Conservation (phyloP, 1,139 yeast genomes). For the Magnusiomyces ingens region DNA sequence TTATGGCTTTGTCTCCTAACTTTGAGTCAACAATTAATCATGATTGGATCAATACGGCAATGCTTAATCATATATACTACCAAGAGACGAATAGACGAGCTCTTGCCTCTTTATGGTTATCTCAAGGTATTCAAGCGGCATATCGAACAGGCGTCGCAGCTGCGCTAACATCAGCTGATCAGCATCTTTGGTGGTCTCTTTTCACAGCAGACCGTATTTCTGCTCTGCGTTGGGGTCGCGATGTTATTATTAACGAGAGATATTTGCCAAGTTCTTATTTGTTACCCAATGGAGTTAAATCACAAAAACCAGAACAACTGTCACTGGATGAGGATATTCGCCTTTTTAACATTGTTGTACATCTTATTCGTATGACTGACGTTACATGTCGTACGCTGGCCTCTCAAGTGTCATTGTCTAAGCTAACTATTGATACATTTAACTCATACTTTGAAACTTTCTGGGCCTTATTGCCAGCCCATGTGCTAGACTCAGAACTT, state of each 20-base stretch:
- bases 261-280: not conserved
- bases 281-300: not conserved
- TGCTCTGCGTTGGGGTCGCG: slow-evolving; percentile 13
- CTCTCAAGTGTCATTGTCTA: slow-evolving; percentile 9
- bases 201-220: slow-evolving; percentile 19
- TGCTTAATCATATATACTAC: slow-evolving; percentile 18
- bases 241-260: not conserved
- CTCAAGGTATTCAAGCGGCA: slow-evolving; percentile 16
- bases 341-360: slow-evolving; percentile 4
- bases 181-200: slow-evolving; percentile 18
- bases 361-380: slow-evolving; percentile 14
- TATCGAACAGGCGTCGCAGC: slow-evolving; percentile 14
- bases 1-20: slow-evolving; percentile 1
- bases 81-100: slow-evolving; percentile 17
- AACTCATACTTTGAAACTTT: slow-evolving; percentile 18
- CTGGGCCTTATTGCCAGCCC: slow-evolving; percentile 13
- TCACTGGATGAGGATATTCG: not conserved
- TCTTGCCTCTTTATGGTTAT: slow-evolving; percentile 19
- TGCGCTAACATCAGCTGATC: slow-evolving; percentile 9
- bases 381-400: slow-evolving; percentile 14
- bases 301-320: not conserved
- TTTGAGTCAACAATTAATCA: not conserved
- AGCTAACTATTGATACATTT: slow-evolving; percentile 16
- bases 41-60: slow-evolving; percentile 6
- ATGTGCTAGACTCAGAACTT: not conserved